phyloP scores from a whole-genome alignment of 1,284 basidiomycete genomes.

The Tylopilus sp. region DNA sequence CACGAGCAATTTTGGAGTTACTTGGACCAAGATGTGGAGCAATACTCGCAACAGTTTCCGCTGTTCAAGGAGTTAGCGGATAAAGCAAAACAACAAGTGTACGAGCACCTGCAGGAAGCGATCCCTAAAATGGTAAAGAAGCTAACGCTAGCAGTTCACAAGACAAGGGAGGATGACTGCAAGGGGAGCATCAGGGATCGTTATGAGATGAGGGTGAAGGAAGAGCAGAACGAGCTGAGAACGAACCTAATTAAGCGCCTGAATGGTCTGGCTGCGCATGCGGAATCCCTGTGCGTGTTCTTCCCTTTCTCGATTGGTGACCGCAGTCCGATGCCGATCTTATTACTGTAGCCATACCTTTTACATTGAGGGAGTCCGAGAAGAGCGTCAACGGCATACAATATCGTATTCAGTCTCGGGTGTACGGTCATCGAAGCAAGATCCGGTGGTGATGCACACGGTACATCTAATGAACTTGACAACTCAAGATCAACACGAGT shows the following conservation, averaged over 20 bases:
- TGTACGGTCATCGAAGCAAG: conserved; percentile 23
- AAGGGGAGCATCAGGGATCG: conserved; percentile 7
- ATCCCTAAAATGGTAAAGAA: conserved; percentile 12
- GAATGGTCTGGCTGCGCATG: conserved; percentile 27
- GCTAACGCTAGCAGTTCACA: conserved; percentile 17
- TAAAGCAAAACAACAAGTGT: conserved; percentile 11
- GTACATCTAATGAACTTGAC: conserved; percentile 53
- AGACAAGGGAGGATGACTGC: conserved; percentile 9
- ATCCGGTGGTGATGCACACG: conserved; percentile 45
- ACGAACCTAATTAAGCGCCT: conserved; percentile 37
- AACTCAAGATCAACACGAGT: conserved; percentile 52
- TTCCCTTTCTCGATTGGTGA: not conserved
- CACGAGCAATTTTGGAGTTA: conserved; percentile 22
- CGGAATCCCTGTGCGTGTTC: conserved; percentile 26
- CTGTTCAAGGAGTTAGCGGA: conserved; percentile 2
- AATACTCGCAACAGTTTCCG: not conserved
- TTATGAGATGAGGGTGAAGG: conserved; percentile 16
- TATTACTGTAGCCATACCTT: conserved; percentile 31
- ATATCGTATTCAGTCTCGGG: conserved; percentile 29
- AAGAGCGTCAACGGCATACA: not conserved
- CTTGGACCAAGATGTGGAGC: conserved; percentile 9
- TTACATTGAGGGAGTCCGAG: conserved; percentile 16
- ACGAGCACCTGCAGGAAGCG: conserved; percentile 6
- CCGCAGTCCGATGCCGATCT: not conserved
- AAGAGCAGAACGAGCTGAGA: conserved; percentile 27